These are phyloP conservation scores for Leccinum solheimii DNA, from an alignment of 1,284 basidiomycete species.

Conservation along the genomic window DNA sequence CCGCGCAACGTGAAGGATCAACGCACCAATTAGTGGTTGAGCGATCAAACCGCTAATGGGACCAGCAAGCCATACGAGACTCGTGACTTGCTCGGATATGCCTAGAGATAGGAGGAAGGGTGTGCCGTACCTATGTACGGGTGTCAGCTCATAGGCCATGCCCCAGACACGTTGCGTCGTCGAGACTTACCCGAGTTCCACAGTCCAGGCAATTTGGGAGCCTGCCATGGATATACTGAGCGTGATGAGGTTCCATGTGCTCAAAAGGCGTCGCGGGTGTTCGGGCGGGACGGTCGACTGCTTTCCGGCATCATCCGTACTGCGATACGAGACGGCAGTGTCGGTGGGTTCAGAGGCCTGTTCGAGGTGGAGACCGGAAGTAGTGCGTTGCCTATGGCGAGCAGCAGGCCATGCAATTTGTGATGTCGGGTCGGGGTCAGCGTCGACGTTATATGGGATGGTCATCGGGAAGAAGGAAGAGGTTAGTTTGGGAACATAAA, in stretches of 20 bases:
- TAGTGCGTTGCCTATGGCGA: conserved; percentile 40
- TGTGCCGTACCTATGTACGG: conserved; percentile 76
- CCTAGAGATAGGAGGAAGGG: conserved; percentile 91
- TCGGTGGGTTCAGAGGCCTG: conserved; percentile 16
- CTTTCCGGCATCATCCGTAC: conserved; percentile 28
- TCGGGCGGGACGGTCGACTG: conserved; percentile 18
- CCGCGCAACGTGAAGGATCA: conserved; percentile 6
- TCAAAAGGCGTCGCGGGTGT: conserved; percentile 41
- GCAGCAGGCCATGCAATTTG: conserved; percentile 72
- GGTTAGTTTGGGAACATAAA: conserved; percentile 17
- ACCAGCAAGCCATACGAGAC: conserved; percentile 96
- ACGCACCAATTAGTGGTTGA: conserved; percentile 89
- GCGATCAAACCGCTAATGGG: conserved; percentile 92
- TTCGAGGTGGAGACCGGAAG: conserved; percentile 28
- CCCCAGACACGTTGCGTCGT: conserved; percentile 3
- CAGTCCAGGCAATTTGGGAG: conserved; percentile 91
- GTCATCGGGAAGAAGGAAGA: conserved; percentile 36
- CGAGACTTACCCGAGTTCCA: conserved; percentile 76
- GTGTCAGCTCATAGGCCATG: conserved; percentile 21
- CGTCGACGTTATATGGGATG: conserved; percentile 56
- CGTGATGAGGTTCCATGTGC: conserved; percentile 74
- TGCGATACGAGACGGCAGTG: conserved; percentile 26
- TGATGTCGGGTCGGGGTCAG: conserved; percentile 68
- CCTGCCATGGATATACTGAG: conserved; percentile 85
- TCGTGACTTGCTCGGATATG: conserved; percentile 87